Percentiles rank a stretch among this genome's conserved stretches.
Conservation (phyloP, 192 early-diverging fungal genomes). For the Phlyctochytrium bullatum region DNA sequence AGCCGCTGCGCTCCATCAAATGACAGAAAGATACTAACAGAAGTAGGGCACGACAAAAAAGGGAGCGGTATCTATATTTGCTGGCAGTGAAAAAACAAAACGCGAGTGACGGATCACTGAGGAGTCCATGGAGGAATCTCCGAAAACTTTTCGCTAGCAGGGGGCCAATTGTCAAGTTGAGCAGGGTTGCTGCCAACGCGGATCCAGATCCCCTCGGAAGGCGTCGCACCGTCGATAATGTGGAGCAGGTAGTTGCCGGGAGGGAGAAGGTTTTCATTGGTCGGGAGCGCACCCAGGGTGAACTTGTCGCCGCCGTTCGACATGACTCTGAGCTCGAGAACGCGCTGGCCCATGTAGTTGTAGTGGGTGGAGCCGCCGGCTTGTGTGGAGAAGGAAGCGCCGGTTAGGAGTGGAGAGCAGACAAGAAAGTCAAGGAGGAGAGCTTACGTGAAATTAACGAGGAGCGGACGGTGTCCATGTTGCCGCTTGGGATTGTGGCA, state of each 20-base stretch:
- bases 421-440: too few species aligned
- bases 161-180: too few species aligned
- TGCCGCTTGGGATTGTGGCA: neutral
- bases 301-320: neutral
- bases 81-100: too few species aligned
- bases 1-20: too few species aligned
- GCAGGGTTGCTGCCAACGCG: too few species aligned
- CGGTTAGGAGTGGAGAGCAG: neutral
- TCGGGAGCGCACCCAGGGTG: neutral
- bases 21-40: too few species aligned
- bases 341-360: conserved; percentile 25
- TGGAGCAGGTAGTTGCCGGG: conserved; percentile 22
- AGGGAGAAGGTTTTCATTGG: neutral
- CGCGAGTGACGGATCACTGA: too few species aligned
- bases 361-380: conserved; percentile 25
- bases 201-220: conserved; percentile 25
- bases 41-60: too few species aligned
- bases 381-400: neutral
- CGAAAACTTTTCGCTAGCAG: too few species aligned
- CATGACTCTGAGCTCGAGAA: conserved; percentile 3
- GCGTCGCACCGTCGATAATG: conserved; percentile 25
- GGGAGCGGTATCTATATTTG: too few species aligned
- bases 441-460: neutral
- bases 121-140: too few species aligned
- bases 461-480: neutral